phyloP scores from a whole-genome alignment of 805 yeast genomes.

The Tetrapisispora fleetii region DNA sequence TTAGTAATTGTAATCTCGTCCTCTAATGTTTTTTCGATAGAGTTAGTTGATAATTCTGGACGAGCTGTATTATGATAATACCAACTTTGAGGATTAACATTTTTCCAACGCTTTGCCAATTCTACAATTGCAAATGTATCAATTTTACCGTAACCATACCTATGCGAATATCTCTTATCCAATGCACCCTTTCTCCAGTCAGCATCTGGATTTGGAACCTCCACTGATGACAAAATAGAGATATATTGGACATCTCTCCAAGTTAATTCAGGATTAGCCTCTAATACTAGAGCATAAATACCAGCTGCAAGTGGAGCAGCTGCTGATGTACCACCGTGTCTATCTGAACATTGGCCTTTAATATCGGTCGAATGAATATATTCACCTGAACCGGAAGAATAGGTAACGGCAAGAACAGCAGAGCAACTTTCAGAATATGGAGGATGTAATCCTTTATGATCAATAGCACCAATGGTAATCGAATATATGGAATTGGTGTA shows the following conservation, averaged over 20 bases:
- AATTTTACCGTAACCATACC: conserved; percentile 84
- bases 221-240: conserved; percentile 59
- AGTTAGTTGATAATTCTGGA: conserved; percentile 26
- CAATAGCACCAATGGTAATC: conserved; percentile 90
- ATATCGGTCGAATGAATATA: conserved; percentile 84
- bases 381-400: conserved; percentile 84
- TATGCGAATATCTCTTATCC: conserved; percentile 66
- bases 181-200: conserved; percentile 66
- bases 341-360: conserved; percentile 52
- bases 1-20: conserved; percentile 38
- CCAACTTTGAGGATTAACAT: conserved; percentile 92
- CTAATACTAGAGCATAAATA: conserved; percentile 71
- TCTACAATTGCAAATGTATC: conserved; percentile 73
- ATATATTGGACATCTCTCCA: conserved; percentile 95
- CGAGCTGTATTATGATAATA: conserved; percentile 37
- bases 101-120: conserved; percentile 63
- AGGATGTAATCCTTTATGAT: conserved; percentile 79
- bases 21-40: conserved; percentile 21
- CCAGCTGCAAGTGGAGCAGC: conserved; percentile 99
- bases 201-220: conserved; percentile 56
- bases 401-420: conserved; percentile 90
- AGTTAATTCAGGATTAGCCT: conserved; percentile 76
- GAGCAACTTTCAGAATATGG: conserved; percentile 86
- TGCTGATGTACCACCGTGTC: conserved; percentile 96
- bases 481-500: conserved; percentile 93